Evolutionary conservation across 2,329 filamentous ascomycete species (phyloP).

Genomic region (Penicillium sp.): DNA sequence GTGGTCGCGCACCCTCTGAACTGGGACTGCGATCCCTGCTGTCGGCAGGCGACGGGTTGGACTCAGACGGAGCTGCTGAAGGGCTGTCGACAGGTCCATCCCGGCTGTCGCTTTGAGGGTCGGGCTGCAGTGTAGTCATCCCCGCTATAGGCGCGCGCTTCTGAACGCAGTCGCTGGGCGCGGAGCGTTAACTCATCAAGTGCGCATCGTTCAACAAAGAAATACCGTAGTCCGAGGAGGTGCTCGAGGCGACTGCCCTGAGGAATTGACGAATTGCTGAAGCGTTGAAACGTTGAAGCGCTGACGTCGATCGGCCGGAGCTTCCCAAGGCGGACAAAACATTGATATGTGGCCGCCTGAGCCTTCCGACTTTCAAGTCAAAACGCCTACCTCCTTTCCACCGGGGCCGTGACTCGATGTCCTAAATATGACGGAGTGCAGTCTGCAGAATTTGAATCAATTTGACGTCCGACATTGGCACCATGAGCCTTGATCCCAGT

Average conservation of each 20-base stretch:
- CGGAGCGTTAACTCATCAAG: conserved; percentile 11
- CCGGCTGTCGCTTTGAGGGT: conserved; percentile 12
- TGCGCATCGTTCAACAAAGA: conserved; percentile 8
- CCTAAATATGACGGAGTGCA: conserved; percentile 36
- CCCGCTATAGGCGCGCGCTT: conserved; percentile 25
- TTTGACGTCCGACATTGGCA: conserved; percentile 30
- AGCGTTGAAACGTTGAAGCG: background rate
- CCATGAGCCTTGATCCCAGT: conserved; percentile 43
- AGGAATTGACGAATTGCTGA: conserved; percentile 1
- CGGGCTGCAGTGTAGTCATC: conserved; percentile 17
- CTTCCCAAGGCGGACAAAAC: conserved; percentile 26
- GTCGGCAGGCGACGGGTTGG: conserved; percentile 16
- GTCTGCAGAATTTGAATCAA: conserved; percentile 18
- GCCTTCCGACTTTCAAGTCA: conserved; percentile 17
- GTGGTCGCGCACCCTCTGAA: conserved; percentile 39
- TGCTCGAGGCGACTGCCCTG: background rate
- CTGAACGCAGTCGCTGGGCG: conserved; percentile 18
- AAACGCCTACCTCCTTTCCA: conserved; percentile 8
- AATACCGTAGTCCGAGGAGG: background rate
- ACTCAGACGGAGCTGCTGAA: conserved; percentile 7
- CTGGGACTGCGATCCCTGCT: conserved; percentile 21
- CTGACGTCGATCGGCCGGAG: conserved; percentile 21
- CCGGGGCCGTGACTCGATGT: conserved; percentile 22
- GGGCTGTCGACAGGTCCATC: conserved; percentile 10
- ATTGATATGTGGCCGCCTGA: conserved; percentile 21